A percentile compares a stretch with the other conserved stretches of the same genome.
Conservation (phyloP, 2,329 filamentous ascomycete species). For the Fonsecaea nubica region DNA sequence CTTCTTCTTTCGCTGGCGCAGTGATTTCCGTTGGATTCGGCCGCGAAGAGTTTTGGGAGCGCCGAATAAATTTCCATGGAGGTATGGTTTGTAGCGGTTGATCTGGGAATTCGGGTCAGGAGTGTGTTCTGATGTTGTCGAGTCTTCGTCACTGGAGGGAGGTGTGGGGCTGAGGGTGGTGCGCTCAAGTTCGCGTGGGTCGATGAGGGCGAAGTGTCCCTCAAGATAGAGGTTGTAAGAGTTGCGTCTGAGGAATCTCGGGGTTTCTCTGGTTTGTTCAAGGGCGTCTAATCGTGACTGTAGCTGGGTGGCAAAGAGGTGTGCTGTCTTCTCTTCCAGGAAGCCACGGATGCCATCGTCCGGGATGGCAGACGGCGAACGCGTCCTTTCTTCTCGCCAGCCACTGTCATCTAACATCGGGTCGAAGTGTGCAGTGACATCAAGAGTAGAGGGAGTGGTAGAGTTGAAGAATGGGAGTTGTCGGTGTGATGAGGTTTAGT, state of each 20-base stretch:
- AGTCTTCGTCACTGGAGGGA: slow-evolving; percentile 23
- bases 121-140: slow-evolving; percentile 21
- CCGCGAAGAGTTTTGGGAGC: slow-evolving; percentile 1
- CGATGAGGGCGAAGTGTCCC: slow-evolving; percentile 24
- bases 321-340: slow-evolving; percentile 19
- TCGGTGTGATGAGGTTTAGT: slow-evolving; percentile 2
- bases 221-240: slow-evolving; percentile 23
- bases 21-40: slow-evolving; percentile 16
- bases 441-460: neutral
- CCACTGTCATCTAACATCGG: slow-evolving; percentile 7
- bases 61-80: neutral
- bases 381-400: slow-evolving; percentile 21
- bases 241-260: slow-evolving; percentile 28
- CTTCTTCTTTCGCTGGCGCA: slow-evolving; percentile 17
- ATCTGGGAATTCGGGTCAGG: slow-evolving; percentile 14
- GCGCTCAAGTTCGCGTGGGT: slow-evolving; percentile 26
- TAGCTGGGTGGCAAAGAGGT: slow-evolving; percentile 27
- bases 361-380: slow-evolving; percentile 23
- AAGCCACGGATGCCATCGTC: slow-evolving; percentile 22
- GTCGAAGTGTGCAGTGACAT: slow-evolving; percentile 2
- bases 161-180: slow-evolving; percentile 26
- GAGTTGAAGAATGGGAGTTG: neutral
- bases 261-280: slow-evolving; percentile 23
- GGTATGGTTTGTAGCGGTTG: slow-evolving; percentile 13
- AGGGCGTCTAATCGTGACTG: slow-evolving; percentile 21